phyloP scores from a whole-genome alignment of 768 basidiomycete genomes.

The Lactarius akahatsu region DNA sequence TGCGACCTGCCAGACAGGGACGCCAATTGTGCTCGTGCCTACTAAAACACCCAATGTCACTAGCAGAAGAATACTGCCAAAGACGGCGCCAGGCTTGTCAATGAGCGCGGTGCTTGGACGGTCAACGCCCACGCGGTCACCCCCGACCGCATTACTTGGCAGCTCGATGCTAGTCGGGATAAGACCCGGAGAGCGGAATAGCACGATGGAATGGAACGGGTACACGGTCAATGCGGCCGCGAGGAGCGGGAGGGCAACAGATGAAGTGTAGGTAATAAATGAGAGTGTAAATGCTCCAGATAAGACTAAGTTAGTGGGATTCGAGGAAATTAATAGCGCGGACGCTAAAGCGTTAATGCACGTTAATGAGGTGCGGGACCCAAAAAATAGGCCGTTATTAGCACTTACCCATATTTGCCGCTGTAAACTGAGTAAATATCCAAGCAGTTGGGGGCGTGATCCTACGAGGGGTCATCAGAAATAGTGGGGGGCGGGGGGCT shows the following conservation, averaged over 20 bases:
- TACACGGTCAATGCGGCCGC: conserved; percentile 60
- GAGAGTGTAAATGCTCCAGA: conserved; percentile 82
- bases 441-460: conserved; percentile 53
- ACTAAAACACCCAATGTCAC: conserved; percentile 72
- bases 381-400: conserved; percentile 35
- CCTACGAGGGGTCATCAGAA: conserved; percentile 13
- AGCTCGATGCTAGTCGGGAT: conserved; percentile 51
- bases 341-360: conserved; percentile 38
- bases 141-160: conserved; percentile 35
- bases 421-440: conserved; percentile 75
- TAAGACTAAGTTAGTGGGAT: conserved; percentile 93
- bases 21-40: conserved; percentile 68
- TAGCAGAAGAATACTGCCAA: conserved; percentile 67
- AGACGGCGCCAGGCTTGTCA: conserved; percentile 71
- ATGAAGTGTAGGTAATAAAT: conserved; percentile 76
- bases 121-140: conserved; percentile 31
- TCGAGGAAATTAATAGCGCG: conserved; percentile 72
- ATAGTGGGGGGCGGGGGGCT: background rate
- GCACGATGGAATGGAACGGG: conserved; percentile 51
- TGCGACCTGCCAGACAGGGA: conserved; percentile 83
- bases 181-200: conserved; percentile 56
- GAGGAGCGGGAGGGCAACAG: conserved; percentile 79
- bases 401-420: conserved; percentile 67
- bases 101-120: conserved; percentile 59
- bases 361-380: background rate